Percentiles rank a stretch among this genome's conserved stretches.
Conservation (phyloP, 164 flowering plant species). For the Annona squamosa region DNA sequence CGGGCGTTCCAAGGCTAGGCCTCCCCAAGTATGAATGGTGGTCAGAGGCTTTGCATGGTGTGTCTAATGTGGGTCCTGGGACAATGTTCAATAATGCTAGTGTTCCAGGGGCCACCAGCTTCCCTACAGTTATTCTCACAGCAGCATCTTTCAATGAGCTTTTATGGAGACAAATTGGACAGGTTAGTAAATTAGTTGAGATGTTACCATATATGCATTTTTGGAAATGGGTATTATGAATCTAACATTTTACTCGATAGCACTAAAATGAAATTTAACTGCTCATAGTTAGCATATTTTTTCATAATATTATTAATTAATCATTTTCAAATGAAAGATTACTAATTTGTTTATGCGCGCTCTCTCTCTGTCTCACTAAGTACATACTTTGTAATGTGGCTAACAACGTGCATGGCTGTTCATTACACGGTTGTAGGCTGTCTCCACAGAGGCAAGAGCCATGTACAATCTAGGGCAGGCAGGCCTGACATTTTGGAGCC, state of each 20-base stretch:
- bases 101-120: constrained; percentile 3
- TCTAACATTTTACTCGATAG: too few relatives aligned
- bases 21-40: constrained; percentile 11
- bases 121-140: constrained; percentile 6
- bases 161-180: constrained; percentile 11
- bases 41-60: constrained; percentile 12
- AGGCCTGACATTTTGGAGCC: constrained; percentile 79
- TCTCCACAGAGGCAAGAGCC: constrained; percentile 79
- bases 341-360: too few relatives aligned
- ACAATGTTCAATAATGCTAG: constrained; percentile 9
- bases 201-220: too few relatives aligned
- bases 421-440: constrained; percentile 24
- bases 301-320: too few relatives aligned
- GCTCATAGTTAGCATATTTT: too few relatives aligned
- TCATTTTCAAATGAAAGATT: too few relatives aligned
- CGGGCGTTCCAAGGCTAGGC: constrained; percentile 4
- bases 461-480: constrained; percentile 76
- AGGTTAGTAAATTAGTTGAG: constrained; percentile 2
- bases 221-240: too few relatives aligned
- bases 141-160: constrained; percentile 9
- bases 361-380: too few relatives aligned
- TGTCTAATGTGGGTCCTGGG: constrained; percentile 7
- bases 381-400: too few relatives aligned
- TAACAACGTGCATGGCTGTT: too few relatives aligned
- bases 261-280: too few relatives aligned